These are phyloP conservation scores for Elaeis guineensis DNA, from an alignment of 176 grass and related monocot genomes.

Conservation along the genomic window DNA sequence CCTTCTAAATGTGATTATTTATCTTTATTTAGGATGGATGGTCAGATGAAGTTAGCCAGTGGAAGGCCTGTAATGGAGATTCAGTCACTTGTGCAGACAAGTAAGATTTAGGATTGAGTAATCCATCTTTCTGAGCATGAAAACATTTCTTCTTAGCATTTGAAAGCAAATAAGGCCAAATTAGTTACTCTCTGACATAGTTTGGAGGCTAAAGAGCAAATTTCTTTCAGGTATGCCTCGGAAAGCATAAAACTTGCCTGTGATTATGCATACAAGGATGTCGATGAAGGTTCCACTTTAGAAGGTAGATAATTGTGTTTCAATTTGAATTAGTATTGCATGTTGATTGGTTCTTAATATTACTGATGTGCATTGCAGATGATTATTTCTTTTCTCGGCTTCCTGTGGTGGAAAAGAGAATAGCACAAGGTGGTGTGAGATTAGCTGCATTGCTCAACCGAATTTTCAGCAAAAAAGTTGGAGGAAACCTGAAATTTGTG, in stretches of 20 bases:
- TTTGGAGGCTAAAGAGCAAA: neutral
- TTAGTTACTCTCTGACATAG: no score
- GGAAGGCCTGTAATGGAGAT: constrained; percentile 33
- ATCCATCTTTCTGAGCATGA: no score
- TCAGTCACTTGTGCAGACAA: constrained; percentile 34
- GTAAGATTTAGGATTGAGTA: constrained; percentile 10
- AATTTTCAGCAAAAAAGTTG: constrained; percentile 21
- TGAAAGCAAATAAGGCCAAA: no score
- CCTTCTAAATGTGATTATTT: neutral
- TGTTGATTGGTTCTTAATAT: no score
- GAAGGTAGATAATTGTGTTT: constrained; percentile 21
- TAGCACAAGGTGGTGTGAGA: constrained; percentile 43
- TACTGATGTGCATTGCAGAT: constrained; percentile 21
- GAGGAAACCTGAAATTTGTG: no score
- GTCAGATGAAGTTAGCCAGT: constrained; percentile 38
- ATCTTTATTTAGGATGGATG: constrained; percentile 22
- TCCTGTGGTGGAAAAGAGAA: constrained; percentile 42
- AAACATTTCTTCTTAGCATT: no score
- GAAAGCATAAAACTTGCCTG: constrained; percentile 39
- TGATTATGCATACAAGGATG: constrained; percentile 36
- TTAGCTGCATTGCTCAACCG: constrained; percentile 42
- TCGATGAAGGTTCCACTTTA: constrained; percentile 33
- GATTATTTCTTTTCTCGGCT: constrained; percentile 43
- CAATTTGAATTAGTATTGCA: no score
- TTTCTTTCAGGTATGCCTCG: constrained; percentile 29